These are phyloP conservation scores for Ceratobasidium sp. DNA, from an alignment of 1,284 basidiomycete genomes.

Conservation along the genomic window DNA sequence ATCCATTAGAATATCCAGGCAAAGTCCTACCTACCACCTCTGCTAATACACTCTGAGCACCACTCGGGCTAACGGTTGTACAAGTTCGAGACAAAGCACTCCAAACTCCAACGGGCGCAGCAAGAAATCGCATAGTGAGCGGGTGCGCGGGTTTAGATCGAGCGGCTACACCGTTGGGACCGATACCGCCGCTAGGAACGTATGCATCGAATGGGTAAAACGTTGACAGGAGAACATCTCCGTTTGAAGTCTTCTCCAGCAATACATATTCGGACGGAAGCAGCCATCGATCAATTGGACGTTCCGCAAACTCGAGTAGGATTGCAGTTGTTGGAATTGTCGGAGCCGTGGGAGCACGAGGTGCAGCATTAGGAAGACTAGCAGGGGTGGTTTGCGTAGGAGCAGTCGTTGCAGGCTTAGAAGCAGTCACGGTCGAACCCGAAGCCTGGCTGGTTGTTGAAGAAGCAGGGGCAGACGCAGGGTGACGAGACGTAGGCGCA, in stretches of 20 bases:
- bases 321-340: slow-evolving; percentile 31
- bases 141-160: slow-evolving; percentile 35
- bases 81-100: slow-evolving; percentile 28
- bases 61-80: slow-evolving; percentile 7
- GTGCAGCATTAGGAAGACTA: background rate
- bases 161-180: background rate
- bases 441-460: too few species aligned
- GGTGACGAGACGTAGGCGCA: background rate
- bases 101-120: slow-evolving; percentile 23
- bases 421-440: background rate
- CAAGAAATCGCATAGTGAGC: slow-evolving; percentile 25
- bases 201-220: slow-evolving; percentile 38
- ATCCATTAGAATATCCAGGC: background rate
- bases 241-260: slow-evolving; percentile 22
- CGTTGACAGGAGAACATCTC: slow-evolving; percentile 27
- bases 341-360: background rate
- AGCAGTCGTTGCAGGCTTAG: background rate
- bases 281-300: slow-evolving; percentile 33
- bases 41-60: slow-evolving; percentile 4
- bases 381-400: background rate
- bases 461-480: background rate
- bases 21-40: slow-evolving; percentile 24
- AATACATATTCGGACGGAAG: slow-evolving; percentile 35
- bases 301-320: slow-evolving; percentile 31
- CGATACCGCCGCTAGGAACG: slow-evolving; percentile 7